Evolutionary conservation across 2,329 filamentous ascomycete species (phyloP).

Genomic region (Sclerotinia spermophila): DNA sequence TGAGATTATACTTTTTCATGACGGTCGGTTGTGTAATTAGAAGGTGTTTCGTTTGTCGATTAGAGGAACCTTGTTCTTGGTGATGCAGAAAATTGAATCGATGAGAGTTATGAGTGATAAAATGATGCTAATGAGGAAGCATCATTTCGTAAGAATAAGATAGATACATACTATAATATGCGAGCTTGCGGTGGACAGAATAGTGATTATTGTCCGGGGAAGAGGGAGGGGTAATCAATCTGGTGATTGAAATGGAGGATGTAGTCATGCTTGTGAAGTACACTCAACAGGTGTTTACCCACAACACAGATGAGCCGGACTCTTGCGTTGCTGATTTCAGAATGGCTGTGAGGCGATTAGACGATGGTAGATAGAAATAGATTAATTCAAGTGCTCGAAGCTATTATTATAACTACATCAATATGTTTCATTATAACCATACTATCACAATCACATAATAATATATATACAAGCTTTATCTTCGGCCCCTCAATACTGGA

Average conservation of each 20-base stretch:
- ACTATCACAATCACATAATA: background rate
- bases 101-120: background rate
- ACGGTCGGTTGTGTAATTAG: background rate
- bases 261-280: background rate
- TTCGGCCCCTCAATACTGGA: too few relatives aligned
- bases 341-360: too few relatives aligned
- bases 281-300: background rate
- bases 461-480: too few relatives aligned
- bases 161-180: background rate
- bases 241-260: background rate
- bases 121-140: background rate
- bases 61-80: background rate
- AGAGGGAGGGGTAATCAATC: background rate
- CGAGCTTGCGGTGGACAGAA: background rate
- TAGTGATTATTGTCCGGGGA: background rate
- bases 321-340: background rate
- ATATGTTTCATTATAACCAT: background rate
- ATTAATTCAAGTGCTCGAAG: background rate
- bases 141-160: background rate
- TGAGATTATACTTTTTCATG: background rate
- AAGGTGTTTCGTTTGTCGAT: too few relatives aligned
- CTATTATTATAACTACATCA: background rate
- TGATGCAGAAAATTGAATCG: background rate
- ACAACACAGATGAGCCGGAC: background rate
- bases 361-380: background rate